These are phyloP conservation scores for Pseudogymnoascus sp. DNA, from an alignment of 2,329 filamentous ascomycete species.

Conservation along the genomic window DNA sequence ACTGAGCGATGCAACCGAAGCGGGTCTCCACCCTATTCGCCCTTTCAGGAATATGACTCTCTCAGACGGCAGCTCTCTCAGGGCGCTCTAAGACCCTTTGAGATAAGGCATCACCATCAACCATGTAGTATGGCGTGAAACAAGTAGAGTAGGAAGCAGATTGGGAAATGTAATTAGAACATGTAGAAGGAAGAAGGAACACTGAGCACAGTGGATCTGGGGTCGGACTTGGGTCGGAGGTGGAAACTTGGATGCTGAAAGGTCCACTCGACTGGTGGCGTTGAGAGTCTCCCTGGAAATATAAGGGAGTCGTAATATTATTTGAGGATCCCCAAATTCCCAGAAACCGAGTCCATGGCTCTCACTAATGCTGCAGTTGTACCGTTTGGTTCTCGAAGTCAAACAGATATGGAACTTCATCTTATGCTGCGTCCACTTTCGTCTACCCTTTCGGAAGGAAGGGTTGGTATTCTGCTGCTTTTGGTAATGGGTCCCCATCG, in stretches of 20 bases:
- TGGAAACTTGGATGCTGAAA: not conserved
- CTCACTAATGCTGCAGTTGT: constrained; percentile 5
- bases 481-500: constrained; percentile 2
- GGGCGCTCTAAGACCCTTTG: not conserved
- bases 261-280: not conserved
- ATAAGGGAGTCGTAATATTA: constrained; percentile 3
- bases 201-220: not conserved
- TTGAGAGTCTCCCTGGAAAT: not conserved
- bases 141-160: constrained; percentile 2
- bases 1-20: not conserved
- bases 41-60: not conserved
- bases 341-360: constrained; percentile 8
- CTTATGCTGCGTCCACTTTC: constrained; percentile 3
- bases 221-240: not conserved
- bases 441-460: not conserved
- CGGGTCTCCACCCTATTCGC: not conserved
- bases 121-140: constrained; percentile 6
- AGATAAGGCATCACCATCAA: not conserved
- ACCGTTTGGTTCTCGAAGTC: not conserved
- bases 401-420: constrained; percentile 5
- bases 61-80: not conserved
- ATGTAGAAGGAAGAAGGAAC: not conserved
- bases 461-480: constrained; percentile 1
- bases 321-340: constrained; percentile 6
- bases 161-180: not conserved